A percentile compares a stretch with the other conserved stretches of the same genome.
Conservation (phyloP, 495 filamentous ascomycete species). For the Diplogelasinospora grovesii region DNA sequence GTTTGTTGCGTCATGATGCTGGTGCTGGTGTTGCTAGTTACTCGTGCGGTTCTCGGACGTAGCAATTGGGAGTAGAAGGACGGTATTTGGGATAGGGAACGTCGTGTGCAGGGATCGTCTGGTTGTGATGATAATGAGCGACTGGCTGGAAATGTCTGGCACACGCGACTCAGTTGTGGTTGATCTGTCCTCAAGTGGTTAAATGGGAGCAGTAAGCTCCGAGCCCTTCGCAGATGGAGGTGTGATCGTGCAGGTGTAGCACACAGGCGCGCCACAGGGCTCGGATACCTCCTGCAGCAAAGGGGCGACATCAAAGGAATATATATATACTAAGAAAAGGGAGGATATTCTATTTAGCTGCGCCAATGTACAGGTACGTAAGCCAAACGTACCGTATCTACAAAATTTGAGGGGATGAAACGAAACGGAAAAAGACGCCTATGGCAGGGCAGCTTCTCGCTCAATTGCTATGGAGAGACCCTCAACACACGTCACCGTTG, state of each 20-base stretch:
- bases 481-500: too few relatives aligned
- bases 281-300: not conserved
- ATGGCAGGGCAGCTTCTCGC: too few relatives aligned
- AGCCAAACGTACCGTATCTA: too few relatives aligned
- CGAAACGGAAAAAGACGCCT: too few relatives aligned
- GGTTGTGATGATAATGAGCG: too few relatives aligned
- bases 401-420: too few relatives aligned
- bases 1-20: slow-evolving; percentile 31
- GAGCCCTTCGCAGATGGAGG: slow-evolving; percentile 6
- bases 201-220: slow-evolving; percentile 10
- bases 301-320: slow-evolving; percentile 6
- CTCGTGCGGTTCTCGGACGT: slow-evolving; percentile 1
- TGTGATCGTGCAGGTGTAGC: slow-evolving; percentile 3
- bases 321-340: too few relatives aligned
- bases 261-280: slow-evolving; percentile 1
- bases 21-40: slow-evolving; percentile 16
- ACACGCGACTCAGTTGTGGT: slow-evolving; percentile 18
- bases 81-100: slow-evolving; percentile 4
- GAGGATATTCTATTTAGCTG: too few relatives aligned
- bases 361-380: too few relatives aligned
- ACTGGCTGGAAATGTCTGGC: slow-evolving; percentile 24
- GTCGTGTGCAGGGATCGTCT: slow-evolving; percentile 14
- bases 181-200: slow-evolving; percentile 17
- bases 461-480: too few relatives aligned
- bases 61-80: slow-evolving; percentile 5